phyloP scores from a whole-genome alignment of 495 filamentous ascomycete genomes.

The Xylaria curta region DNA sequence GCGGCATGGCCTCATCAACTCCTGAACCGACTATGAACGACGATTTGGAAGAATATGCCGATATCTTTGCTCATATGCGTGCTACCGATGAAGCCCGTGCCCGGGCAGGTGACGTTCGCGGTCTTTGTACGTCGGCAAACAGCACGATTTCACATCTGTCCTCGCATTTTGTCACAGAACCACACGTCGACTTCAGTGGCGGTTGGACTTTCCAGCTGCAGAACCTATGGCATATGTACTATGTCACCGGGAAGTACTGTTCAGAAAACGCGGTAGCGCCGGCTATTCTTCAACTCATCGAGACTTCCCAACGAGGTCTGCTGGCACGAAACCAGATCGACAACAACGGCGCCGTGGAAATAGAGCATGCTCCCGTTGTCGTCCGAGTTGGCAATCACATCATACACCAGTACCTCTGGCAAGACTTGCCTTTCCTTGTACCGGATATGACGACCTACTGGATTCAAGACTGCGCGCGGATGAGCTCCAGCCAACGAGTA shows the following conservation, averaged over 20 bases:
- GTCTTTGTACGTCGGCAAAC: constrained; percentile 25
- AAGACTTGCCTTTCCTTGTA: constrained; percentile 28
- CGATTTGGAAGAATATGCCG: constrained; percentile 22
- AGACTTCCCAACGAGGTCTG: constrained; percentile 25
- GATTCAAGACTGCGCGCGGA: constrained; percentile 28
- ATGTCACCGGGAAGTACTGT: constrained; percentile 23
- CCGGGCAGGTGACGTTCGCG: constrained; percentile 21
- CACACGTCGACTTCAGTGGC: constrained; percentile 30
- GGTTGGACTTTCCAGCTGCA: constrained; percentile 30
- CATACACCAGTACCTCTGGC: constrained; percentile 28
- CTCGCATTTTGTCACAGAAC: constrained; percentile 33
- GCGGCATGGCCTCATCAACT: background rate
- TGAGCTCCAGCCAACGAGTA: constrained; percentile 27
- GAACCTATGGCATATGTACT: constrained; percentile 30
- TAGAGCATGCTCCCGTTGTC: constrained; percentile 24
- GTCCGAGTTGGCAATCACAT: constrained; percentile 24
- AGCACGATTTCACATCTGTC: constrained; percentile 28
- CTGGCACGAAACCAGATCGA: constrained; percentile 20
- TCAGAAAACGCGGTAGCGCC: constrained; percentile 21
- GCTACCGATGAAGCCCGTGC: constrained; percentile 25
- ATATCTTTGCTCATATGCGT: constrained; percentile 28
- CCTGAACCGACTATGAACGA: constrained; percentile 5
- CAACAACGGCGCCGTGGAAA: constrained; percentile 16
- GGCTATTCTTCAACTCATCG: constrained; percentile 26
- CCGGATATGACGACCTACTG: constrained; percentile 29